Base-by-base conservation (phyloP, 139 green algal species). In the Chlamydomonas urium region DNA sequence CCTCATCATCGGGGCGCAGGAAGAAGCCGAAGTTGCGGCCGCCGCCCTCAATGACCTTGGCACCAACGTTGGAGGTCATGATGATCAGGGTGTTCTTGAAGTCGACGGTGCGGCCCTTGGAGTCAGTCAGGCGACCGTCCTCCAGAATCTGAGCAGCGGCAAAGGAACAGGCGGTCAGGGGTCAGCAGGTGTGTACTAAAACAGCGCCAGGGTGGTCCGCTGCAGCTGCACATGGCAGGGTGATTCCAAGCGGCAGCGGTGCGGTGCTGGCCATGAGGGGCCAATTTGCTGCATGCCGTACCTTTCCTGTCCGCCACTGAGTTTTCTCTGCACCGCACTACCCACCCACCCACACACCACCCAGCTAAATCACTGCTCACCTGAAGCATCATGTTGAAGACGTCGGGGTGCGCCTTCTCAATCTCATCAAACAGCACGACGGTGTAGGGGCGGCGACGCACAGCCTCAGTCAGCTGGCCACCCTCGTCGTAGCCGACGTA, bases 301-400 rank as follows among this genome's bases (percentile, higher is more conserved):
- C n/a, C n/a, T n/a, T n/a, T n/a, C n/a, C n/a, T n/a, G n/a, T n/a
- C n/a, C n/a, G n/a, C n/a, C n/a, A n/a, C n/a, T n/a, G n/a, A n/a
- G n/a, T n/a, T n/a, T n/a, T n/a, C n/a, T n/a, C n/a, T n/a, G n/a
- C n/a, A n/a, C n/a, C n/a, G n/a, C n/a, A n/a, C n/a, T n/a, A n/a
- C n/a, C n/a, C n/a, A n/a, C n/a, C n/a, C n/a, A n/a, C n/a, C n/a
- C n/a, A n/a, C n/a, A n/a, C n/a, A n/a, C n/a, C n/a, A n/a, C n/a
- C n/a, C n/a, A n/a, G n/a, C n/a, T n/a, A n/a, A n/a, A n/a, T n/a
- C n/a, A 68, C 38, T 70, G 23, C 83, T 24, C 50, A 93, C 87
- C 89, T 97, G 92, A 71, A 99, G 92, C 94, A 99, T 98, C 91
- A 99, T 98, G 89, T 99, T 99, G 89, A 99, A 99, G 38, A 99